Evolutionary conservation across 78 protist species (phyloP).

Genomic region (Bigelowiella natans): DNA sequence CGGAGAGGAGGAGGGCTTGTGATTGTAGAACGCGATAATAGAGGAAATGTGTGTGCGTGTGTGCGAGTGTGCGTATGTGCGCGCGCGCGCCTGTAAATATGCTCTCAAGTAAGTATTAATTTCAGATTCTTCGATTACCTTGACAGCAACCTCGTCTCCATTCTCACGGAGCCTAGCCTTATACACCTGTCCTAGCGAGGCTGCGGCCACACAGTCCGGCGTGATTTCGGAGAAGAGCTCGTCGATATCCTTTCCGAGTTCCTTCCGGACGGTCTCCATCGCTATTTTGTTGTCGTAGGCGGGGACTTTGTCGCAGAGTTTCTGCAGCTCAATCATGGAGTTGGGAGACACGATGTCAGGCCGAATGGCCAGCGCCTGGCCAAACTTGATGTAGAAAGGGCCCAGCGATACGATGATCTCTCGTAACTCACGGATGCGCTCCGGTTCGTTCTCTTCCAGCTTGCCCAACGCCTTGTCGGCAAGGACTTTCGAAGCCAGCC

Average conservation of each 20-base stretch:
- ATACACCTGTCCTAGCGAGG: background rate
- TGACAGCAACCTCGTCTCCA: background rate
- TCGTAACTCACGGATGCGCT: background rate
- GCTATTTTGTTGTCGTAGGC: background rate
- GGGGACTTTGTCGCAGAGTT: background rate
- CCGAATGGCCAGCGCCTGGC: background rate
- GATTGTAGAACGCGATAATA: too few species aligned
- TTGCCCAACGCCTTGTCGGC: too few species aligned
- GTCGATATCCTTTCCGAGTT: background rate
- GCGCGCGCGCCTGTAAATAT: too few species aligned
- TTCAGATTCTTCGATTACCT: too few species aligned
- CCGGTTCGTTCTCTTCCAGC: too few species aligned
- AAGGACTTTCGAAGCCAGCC: too few species aligned
- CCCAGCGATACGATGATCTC: background rate
- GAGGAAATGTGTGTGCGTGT: too few species aligned
- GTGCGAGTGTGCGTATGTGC: too few species aligned
- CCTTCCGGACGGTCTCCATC: background rate
- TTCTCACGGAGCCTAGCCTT: background rate
- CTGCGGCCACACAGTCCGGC: background rate
- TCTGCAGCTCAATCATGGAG: background rate
- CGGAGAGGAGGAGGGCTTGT: too few species aligned
- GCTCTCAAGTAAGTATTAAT: too few species aligned
- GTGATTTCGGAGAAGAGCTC: background rate
- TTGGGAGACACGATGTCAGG: background rate
- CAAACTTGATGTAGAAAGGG: background rate